Percentiles rank a stretch among this genome's conserved stretches.
Evolutionary conservation across 2,329 filamentous ascomycete species (phyloP).

Genomic region (Cordyceps javanica): DNA sequence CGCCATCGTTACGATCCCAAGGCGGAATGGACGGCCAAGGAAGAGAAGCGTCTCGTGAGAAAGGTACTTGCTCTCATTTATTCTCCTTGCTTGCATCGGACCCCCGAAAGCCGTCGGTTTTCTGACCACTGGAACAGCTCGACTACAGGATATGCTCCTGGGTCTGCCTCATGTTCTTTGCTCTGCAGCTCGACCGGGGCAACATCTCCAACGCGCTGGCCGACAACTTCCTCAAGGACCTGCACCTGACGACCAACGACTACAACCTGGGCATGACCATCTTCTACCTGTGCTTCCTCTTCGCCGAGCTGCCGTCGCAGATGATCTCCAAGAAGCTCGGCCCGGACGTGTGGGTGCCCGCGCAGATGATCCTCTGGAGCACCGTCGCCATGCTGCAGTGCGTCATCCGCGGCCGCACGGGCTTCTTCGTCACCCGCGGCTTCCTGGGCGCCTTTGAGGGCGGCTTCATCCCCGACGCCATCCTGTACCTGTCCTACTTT

Average conservation of each 20-base stretch:
- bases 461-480: slow-evolving; percentile 35
- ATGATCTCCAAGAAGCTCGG: slow-evolving; percentile 48
- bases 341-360: slow-evolving; percentile 44
- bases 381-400: slow-evolving; percentile 33
- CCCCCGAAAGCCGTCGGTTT: neutral
- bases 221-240: slow-evolving; percentile 35
- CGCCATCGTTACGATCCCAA: slow-evolving; percentile 52
- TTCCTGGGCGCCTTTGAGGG: slow-evolving; percentile 31
- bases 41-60: slow-evolving; percentile 35
- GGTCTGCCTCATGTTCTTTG: slow-evolving; percentile 42
- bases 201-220: slow-evolving; percentile 38
- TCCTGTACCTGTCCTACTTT: slow-evolving; percentile 39
- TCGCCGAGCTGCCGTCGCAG: slow-evolving; percentile 53
- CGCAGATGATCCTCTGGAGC: slow-evolving; percentile 49
- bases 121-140: slow-evolving; percentile 16
- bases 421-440: slow-evolving; percentile 21
- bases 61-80: neutral
- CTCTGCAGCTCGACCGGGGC: slow-evolving; percentile 39
- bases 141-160: slow-evolving; percentile 33
- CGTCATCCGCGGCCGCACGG: slow-evolving; percentile 9
- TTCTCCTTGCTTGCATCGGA: neutral
- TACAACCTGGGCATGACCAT: slow-evolving; percentile 45
- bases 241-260: slow-evolving; percentile 35
- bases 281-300: slow-evolving; percentile 44
- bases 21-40: slow-evolving; percentile 48